phyloP scores from a whole-genome alignment of 2,329 filamentous ascomycete species.

The Fusarium sp. region DNA sequence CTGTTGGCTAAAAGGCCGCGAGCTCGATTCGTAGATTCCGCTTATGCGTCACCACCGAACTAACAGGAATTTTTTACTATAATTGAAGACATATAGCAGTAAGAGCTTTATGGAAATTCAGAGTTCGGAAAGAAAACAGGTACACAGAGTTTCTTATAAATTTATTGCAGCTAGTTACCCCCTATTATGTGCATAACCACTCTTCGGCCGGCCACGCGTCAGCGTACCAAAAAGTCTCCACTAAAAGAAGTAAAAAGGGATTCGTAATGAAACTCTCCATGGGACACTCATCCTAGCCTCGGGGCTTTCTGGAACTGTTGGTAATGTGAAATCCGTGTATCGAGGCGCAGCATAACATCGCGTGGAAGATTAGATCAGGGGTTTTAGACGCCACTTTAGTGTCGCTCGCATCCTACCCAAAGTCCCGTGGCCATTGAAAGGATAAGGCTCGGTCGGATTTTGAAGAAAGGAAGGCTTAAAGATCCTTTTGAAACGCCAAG shows the following conservation, averaged over 20 bases:
- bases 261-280: conserved; percentile 26
- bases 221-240: conserved; percentile 15
- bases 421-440: no score
- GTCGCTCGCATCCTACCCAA: background rate
- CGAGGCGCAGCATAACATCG: conserved; percentile 8
- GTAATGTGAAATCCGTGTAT: background rate
- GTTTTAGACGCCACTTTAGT: no score
- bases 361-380: no score
- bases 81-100: background rate
- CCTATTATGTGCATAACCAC: no score
- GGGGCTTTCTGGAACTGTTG: no score
- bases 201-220: background rate
- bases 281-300: conserved; percentile 4
- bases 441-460: no score
- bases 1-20: background rate
- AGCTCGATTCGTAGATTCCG: conserved; percentile 10
- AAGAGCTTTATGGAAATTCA: background rate
- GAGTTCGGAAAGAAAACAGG: no score
- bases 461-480: no score
- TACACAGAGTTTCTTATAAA: no score
- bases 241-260: conserved; percentile 8
- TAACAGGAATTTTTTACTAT: background rate
- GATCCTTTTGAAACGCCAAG: no score
- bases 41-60: conserved; percentile 8
- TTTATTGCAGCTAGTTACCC: no score